These are phyloP conservation scores for Aplosporella prunicola DNA, from an alignment of 2,329 filamentous ascomycete genomes.

Conservation along the genomic window DNA sequence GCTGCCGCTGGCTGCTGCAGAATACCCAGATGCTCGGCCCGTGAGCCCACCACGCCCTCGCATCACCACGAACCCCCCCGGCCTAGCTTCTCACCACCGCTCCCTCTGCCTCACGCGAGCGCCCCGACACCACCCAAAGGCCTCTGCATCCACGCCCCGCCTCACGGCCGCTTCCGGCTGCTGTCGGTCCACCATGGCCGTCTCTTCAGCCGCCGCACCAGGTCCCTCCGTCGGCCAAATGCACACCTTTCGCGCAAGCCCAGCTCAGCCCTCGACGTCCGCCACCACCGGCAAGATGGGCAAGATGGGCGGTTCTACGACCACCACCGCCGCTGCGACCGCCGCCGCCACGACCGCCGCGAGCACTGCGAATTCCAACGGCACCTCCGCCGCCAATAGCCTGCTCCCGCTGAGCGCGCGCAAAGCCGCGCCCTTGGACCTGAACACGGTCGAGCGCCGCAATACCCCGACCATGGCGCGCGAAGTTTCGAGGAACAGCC, in stretches of 20 bases:
- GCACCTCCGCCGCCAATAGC: slow-evolving; percentile 26
- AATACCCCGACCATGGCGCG: slow-evolving; percentile 69
- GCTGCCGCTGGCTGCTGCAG: slow-evolving; percentile 1
- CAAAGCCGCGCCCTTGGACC: slow-evolving; percentile 61
- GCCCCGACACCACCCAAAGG: neutral
- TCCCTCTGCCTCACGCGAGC: slow-evolving; percentile 1
- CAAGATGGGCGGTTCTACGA: slow-evolving; percentile 21
- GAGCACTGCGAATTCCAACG: slow-evolving; percentile 31
- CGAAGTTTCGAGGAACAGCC: slow-evolving; percentile 65
- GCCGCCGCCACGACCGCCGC: slow-evolving; percentile 6
- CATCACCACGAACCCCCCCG: slow-evolving; percentile 6
- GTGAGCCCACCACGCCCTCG: slow-evolving; percentile 5
- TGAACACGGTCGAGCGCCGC: slow-evolving; percentile 84
- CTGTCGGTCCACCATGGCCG: slow-evolving; percentile 23
- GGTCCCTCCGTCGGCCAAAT: slow-evolving; percentile 21
- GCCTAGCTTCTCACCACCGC: slow-evolving; percentile 1
- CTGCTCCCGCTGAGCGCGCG: slow-evolving; percentile 57
- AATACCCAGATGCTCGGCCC: slow-evolving; percentile 10
- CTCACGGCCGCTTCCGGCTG: slow-evolving; percentile 5
- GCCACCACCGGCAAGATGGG: slow-evolving; percentile 5
- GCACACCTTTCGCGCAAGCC: slow-evolving; percentile 28
- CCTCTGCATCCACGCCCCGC: neutral
- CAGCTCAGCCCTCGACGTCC: slow-evolving; percentile 15
- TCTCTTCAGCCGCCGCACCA: slow-evolving; percentile 25
- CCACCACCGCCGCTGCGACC: slow-evolving; percentile 12